Percentiles rank a stretch among this genome's conserved stretches.
These are phyloP conservation scores for Boeremia exigua DNA, from an alignment of 2,329 filamentous ascomycete genomes.

Conservation along the genomic window DNA sequence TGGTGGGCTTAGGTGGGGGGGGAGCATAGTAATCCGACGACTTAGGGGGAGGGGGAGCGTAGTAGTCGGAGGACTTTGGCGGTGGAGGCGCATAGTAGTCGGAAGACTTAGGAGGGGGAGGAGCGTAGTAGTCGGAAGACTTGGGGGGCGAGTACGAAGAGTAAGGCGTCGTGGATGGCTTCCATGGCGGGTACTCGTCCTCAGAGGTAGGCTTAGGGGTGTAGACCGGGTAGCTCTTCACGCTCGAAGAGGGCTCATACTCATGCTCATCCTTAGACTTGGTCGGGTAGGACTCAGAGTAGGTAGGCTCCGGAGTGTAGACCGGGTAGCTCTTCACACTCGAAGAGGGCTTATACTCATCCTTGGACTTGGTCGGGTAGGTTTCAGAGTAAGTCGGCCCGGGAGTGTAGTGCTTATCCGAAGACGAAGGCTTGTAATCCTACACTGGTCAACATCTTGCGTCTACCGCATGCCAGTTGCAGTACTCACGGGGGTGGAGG, in stretches of 20 bases:
- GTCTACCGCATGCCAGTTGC: neutral
- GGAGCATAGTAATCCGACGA: neutral
- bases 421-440: constrained; percentile 1
- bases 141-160: neutral
- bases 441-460: neutral
- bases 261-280: neutral
- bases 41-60: constrained; percentile 1
- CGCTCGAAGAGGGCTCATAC: neutral
- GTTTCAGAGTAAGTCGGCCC: constrained; percentile 1
- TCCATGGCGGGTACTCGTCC: neutral
- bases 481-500: constrained; percentile 3
- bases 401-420: constrained; percentile 4
- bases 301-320: neutral
- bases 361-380: neutral
- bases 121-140: neutral
- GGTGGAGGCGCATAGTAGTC: neutral
- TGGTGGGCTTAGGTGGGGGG: constrained; percentile 1
- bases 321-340: constrained; percentile 4
- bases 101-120: neutral
- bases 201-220: neutral
- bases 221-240: constrained; percentile 3
- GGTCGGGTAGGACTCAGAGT: constrained; percentile 4
- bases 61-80: neutral
- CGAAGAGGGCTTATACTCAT: neutral
- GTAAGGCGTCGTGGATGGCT: neutral